These are phyloP conservation scores for Metarhizium anisopliae DNA, from an alignment of 2,329 filamentous ascomycete genomes.

Conservation along the genomic window DNA sequence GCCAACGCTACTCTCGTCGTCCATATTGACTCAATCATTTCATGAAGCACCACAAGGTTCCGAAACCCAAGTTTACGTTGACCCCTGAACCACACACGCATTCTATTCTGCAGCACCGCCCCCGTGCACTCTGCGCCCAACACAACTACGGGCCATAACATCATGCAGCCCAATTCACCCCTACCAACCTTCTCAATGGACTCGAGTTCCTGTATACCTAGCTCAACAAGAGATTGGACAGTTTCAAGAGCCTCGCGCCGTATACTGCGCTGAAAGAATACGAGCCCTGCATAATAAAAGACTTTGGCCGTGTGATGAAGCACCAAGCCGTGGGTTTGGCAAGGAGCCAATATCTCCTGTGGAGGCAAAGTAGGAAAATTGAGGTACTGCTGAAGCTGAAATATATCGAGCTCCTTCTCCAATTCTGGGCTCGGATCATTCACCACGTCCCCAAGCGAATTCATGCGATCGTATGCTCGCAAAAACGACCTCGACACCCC, in stretches of 20 bases:
- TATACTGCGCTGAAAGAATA: constrained; percentile 25
- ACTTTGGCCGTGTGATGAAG: constrained; percentile 15
- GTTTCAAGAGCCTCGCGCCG: constrained; percentile 13
- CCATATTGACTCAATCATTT: constrained; percentile 23
- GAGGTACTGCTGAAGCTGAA: constrained; percentile 22
- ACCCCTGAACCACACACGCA: constrained; percentile 20
- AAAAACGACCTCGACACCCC: constrained; percentile 12
- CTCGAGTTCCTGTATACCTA: constrained; percentile 21
- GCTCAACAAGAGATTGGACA: constrained; percentile 22
- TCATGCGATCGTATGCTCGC: constrained; percentile 11
- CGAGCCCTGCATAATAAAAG: constrained; percentile 26
- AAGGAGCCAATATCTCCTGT: not conserved
- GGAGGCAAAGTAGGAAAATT: constrained; percentile 12
- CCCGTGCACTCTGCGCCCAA: constrained; percentile 24
- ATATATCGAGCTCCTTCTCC: constrained; percentile 15
- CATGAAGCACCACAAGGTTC: constrained; percentile 21
- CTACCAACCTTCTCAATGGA: constrained; percentile 19
- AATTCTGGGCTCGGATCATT: constrained; percentile 1
- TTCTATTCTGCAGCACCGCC: constrained; percentile 16
- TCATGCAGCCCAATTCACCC: constrained; percentile 21
- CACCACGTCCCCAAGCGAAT: constrained; percentile 10
- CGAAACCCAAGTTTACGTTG: constrained; percentile 25
- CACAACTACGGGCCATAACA: constrained; percentile 26
- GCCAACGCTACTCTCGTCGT: constrained; percentile 8
- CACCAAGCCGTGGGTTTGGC: constrained; percentile 17